Evolutionary conservation across 345 rosid species (phyloP), one percentile per base, ranked within the genome.

Genomic region (Bruguiera parviflora): DNA sequence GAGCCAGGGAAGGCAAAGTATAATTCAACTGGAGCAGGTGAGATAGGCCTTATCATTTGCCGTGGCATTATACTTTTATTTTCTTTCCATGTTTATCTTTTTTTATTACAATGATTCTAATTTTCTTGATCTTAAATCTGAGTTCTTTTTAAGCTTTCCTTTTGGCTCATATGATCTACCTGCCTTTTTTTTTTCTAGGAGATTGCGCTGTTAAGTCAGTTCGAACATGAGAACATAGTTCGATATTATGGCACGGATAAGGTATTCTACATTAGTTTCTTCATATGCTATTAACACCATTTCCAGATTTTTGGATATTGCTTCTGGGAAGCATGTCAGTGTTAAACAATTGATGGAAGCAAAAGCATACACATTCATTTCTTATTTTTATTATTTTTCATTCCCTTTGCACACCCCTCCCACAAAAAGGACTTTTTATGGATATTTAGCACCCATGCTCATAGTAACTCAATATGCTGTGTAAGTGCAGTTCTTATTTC

Each of bases 1-100:
- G 68, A 83, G 76, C 70, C 85, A 81, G 72, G 92, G 85, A 62
- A 83, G 66, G 78, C 84, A 90, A 65, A 79, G 92, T 67, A 71
- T 90, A 67, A 43, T 67, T 66, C 92, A 90, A 76, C 89, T 90
- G 46, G 96, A 90, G 71, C 86, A 83, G 83, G 94, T 90, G 49
- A 43, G 49, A 43, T 43, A 43, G 15, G 49, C 49, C 49, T 43
- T 43, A 3, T 43, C 19, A 13, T 43, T 43, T 43, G 19, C 49
- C 13, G 18, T 3, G 19, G 18, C 49, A 43, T 10, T 39, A 39
- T 39, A 10, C 15, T 10, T 19, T 67, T 24, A 7, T 25, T 64
- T 58, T 25, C 6, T 22, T 4, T 27, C 27, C 53, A 37, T 57
- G 46, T 46, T 56, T 65, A 3, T 56, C 43, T 21, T 27, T 6